phyloP scores from a whole-genome alignment of 1,284 basidiomycete genomes.

The Ustilago sp. region DNA sequence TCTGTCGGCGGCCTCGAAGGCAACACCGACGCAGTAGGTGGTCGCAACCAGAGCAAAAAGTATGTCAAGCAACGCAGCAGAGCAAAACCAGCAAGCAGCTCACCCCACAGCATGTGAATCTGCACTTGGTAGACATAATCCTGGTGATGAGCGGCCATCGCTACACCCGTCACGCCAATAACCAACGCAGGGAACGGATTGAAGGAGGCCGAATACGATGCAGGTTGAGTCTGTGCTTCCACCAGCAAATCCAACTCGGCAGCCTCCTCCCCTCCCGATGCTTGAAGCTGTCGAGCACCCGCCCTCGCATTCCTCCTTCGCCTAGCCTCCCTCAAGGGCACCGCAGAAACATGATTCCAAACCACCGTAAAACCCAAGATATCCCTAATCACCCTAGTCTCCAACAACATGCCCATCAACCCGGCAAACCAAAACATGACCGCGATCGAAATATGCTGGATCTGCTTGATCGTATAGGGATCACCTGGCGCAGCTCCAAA shows the following conservation, averaged over 20 bases:
- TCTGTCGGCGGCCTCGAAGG: constrained; percentile 96
- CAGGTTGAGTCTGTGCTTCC: constrained; percentile 52
- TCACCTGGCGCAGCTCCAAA: constrained; percentile 84
- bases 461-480: constrained; percentile 89
- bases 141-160: constrained; percentile 95
- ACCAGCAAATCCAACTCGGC: constrained; percentile 39
- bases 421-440: constrained; percentile 97
- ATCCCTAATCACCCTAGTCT: constrained; percentile 74
- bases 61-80: constrained; percentile 86
- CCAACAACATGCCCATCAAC: constrained; percentile 87
- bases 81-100: constrained; percentile 84
- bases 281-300: background rate
- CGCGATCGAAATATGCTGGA: constrained; percentile 95
- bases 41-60: constrained; percentile 89
- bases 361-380: constrained; percentile 57
- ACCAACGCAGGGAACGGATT: constrained; percentile 86
- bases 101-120: constrained; percentile 91
- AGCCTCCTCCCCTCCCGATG: constrained; percentile 3
- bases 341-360: constrained; percentile 25
- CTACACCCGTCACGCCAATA: constrained; percentile 91
- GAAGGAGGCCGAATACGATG: constrained; percentile 80
- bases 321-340: constrained; percentile 28
- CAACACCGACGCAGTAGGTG: constrained; percentile 73
- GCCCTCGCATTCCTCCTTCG: constrained; percentile 8
- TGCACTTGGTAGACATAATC: constrained; percentile 84